Conservation (phyloP, 805 yeast genomes). For the Metschnikowia peoriensis region DNA sequence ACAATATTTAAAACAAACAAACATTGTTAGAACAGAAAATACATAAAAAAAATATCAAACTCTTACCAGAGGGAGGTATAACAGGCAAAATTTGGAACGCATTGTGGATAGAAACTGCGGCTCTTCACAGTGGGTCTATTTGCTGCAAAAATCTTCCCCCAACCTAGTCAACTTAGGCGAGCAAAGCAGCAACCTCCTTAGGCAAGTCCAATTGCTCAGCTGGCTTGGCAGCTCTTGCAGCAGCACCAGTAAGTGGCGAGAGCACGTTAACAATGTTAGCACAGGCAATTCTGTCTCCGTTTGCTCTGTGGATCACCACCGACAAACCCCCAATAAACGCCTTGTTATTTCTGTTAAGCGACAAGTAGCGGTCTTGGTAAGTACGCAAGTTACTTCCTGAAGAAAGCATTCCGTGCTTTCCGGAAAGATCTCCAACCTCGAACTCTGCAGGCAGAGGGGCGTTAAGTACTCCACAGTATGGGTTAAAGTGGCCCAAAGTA, state of each 20-base stretch:
- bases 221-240: not conserved
- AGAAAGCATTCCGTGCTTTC: constrained; percentile 35
- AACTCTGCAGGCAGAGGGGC: constrained; percentile 23
- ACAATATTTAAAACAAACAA: too few relatives aligned
- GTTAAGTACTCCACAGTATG: constrained; percentile 32
- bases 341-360: constrained; percentile 27
- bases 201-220: not conserved
- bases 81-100: too few relatives aligned
- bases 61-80: not conserved
- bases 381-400: constrained; percentile 23
- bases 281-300: constrained; percentile 36
- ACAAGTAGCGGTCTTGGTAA: constrained; percentile 31
- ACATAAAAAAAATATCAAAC: not conserved
- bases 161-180: not conserved
- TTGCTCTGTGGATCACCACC: constrained; percentile 34
- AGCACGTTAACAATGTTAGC: constrained; percentile 31
- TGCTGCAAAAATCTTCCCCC: not conserved
- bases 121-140: not conserved
- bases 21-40: too few relatives aligned
- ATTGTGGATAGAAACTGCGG: not conserved
- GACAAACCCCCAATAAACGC: constrained; percentile 31
- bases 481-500: constrained; percentile 37
- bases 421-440: constrained; percentile 42
- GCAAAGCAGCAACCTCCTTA: not conserved
- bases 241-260: not conserved